Evolutionary conservation across 2,329 filamentous ascomycete species (phyloP).

Genomic region (Karstenula rhodostoma): DNA sequence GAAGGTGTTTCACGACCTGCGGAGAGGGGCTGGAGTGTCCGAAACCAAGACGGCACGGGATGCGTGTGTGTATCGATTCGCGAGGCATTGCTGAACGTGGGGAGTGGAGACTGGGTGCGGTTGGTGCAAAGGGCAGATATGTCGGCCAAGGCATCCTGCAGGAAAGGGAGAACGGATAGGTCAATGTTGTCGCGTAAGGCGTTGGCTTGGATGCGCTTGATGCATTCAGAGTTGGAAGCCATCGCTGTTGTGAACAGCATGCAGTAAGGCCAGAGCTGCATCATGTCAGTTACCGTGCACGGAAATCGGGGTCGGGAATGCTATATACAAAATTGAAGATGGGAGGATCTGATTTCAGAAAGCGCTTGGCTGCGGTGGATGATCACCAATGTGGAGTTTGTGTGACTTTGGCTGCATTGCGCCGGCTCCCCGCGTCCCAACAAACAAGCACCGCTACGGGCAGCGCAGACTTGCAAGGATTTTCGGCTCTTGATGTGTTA

Average conservation of each 20-base stretch:
- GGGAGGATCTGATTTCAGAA: not conserved
- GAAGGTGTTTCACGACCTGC: constrained; percentile 44
- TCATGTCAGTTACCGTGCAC: not conserved
- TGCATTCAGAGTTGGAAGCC: constrained; percentile 2
- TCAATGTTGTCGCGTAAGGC: constrained; percentile 37
- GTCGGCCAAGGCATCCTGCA: constrained; percentile 35
- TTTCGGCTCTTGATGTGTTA: no score
- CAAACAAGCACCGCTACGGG: not conserved
- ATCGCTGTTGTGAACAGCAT: not conserved
- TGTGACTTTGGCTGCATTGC: not conserved
- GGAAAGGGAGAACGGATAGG: constrained; percentile 40
- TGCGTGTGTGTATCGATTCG: constrained; percentile 49
- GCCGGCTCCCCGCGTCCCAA: constrained; percentile 11
- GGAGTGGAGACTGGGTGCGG: constrained; percentile 9
- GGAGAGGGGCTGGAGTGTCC: constrained; percentile 40
- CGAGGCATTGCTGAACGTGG: constrained; percentile 27
- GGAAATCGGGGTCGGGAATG: not conserved
- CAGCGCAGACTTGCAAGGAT: no score
- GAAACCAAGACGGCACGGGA: constrained; percentile 47
- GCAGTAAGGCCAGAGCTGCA: not conserved
- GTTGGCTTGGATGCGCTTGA: constrained; percentile 24
- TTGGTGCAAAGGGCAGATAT: constrained; percentile 34
- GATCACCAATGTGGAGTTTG: not conserved
- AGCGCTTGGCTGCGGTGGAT: not conserved
- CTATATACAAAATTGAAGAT: not conserved